phyloP scores from a whole-genome alignment of 805 yeast genomes.

The Candida stauntonica region DNA sequence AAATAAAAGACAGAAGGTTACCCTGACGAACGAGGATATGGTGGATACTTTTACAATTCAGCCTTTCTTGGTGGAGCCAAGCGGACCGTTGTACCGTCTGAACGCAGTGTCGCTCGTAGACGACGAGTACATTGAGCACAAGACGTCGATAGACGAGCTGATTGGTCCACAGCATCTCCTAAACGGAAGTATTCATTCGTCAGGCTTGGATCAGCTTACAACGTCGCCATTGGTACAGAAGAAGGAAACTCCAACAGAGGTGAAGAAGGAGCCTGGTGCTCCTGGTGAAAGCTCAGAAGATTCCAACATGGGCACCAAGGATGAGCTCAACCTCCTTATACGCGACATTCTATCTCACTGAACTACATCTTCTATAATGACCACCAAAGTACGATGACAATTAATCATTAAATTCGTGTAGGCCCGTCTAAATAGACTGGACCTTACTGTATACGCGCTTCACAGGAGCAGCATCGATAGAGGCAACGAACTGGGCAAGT shows the following conservation, averaged over 20 bases:
- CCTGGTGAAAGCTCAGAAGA: not conserved
- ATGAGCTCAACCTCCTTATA: slow-evolving; percentile 68
- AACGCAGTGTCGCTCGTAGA: slow-evolving; percentile 47
- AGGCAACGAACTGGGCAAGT: slow-evolving; percentile 10
- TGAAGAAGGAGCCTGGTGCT: slow-evolving; percentile 1
- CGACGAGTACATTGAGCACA: slow-evolving; percentile 35
- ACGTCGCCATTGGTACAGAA: slow-evolving; percentile 12
- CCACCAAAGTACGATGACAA: too few species aligned
- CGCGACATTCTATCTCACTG: slow-evolving; percentile 44
- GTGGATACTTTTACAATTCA: slow-evolving; percentile 57
- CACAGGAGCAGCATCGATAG: slow-evolving; percentile 13
- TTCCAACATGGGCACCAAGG: slow-evolving; percentile 50
- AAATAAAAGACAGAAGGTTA: slow-evolving; percentile 28
- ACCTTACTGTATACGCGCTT: slow-evolving; percentile 16
- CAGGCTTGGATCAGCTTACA: too few species aligned
- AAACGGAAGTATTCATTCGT: slow-evolving; percentile 1
- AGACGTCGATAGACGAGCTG: slow-evolving; percentile 22
- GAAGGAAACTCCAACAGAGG: slow-evolving; percentile 4
- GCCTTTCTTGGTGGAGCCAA: slow-evolving; percentile 66
- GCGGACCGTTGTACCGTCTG: slow-evolving; percentile 54
- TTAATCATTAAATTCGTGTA: not conserved
- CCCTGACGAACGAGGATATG: slow-evolving; percentile 62
- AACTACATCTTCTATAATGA: too few species aligned
- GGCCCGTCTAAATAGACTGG: too few species aligned
- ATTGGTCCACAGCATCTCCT: slow-evolving; percentile 1